phyloP scores from a whole-genome alignment of 352 stramenopile species.

The Globisporangium canariense region DNA sequence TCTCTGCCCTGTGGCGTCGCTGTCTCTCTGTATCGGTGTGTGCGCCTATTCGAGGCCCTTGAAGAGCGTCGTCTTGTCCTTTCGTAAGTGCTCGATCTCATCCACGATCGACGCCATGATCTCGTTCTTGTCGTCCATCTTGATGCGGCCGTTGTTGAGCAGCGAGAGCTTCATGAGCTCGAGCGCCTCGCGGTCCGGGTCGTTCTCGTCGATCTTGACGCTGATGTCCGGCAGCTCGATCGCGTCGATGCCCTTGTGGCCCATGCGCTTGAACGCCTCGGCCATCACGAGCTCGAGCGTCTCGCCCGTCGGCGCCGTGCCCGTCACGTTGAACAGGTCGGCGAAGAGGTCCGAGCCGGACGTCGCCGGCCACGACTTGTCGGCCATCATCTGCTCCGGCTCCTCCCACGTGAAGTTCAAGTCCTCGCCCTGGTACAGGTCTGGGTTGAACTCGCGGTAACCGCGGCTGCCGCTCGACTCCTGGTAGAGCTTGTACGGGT shows the following conservation, averaged over 20 bases:
- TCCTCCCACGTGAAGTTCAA: constrained; percentile 68
- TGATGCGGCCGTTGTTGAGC: constrained; percentile 86
- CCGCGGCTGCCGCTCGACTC: constrained; percentile 57
- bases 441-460: constrained; percentile 81
- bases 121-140: constrained; percentile 89
- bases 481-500: constrained; percentile 83
- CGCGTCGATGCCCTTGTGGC: constrained; percentile 70
- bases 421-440: constrained; percentile 49
- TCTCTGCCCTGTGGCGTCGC: constrained; percentile 14
- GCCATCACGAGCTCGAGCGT: constrained; percentile 67
- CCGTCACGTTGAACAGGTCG: constrained; percentile 80
- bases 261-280: constrained; percentile 73
- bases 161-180: constrained; percentile 89
- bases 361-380: constrained; percentile 86
- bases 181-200: constrained; percentile 77
- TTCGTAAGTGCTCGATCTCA: constrained; percentile 76
- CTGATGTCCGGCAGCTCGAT: constrained; percentile 73
- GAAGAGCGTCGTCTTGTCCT: constrained; percentile 85
- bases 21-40: constrained; percentile 11
- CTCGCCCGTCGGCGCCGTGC: constrained; percentile 43
- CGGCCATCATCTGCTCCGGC: constrained; percentile 79
- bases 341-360: constrained; percentile 74
- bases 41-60: constrained; percentile 54
- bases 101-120: constrained; percentile 79
- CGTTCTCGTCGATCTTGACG: constrained; percentile 54